A percentile compares a stretch with the other conserved stretches of the same genome.
phyloP scores from a whole-genome alignment of 768 basidiomycete genomes.

The Russula abietina region DNA sequence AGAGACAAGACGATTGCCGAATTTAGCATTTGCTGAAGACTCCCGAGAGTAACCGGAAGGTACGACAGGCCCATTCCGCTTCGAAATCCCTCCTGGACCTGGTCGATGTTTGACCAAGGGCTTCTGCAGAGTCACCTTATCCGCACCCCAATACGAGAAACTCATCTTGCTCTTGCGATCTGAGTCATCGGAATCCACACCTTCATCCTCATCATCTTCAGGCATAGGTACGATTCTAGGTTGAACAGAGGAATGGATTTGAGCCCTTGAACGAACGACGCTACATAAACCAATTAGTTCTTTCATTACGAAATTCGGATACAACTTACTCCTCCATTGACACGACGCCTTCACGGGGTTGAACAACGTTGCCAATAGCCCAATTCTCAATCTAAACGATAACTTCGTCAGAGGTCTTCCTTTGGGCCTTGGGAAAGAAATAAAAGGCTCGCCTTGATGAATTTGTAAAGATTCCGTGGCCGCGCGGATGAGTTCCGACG shows the following conservation, averaged over 20 bases:
- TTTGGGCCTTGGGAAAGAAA: conserved; percentile 12
- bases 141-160: conserved; percentile 91
- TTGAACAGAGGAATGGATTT: conserved; percentile 50
- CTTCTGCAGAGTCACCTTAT: conserved; percentile 83
- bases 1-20: conserved; percentile 75
- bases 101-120: conserved; percentile 51
- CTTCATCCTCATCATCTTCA: conserved; percentile 53
- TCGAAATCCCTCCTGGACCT: conserved; percentile 28
- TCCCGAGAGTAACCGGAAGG: conserved; percentile 65
- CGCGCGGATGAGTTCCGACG: conserved; percentile 69
- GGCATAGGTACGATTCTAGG: conserved; percentile 66
- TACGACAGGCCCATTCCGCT: conserved; percentile 38
- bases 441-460: conserved; percentile 62
- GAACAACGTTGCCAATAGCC: conserved; percentile 71
- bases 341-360: conserved; percentile 74
- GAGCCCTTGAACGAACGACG: conserved; percentile 63
- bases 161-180: conserved; percentile 91
- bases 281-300: conserved; percentile 34
- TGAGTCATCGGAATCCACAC: conserved; percentile 72
- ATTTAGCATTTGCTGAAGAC: conserved; percentile 89
- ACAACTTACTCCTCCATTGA: conserved; percentile 82
- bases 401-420: conserved; percentile 12
- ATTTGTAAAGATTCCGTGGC: conserved; percentile 90
- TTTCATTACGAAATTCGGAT: neutral
- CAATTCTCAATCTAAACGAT: conserved; percentile 71